Evolutionary conservation across 2,329 filamentous ascomycete genomes (phyloP), one percentile per base, ranked within the genome.

Genomic region (Cladorrhinum sp.): DNA sequence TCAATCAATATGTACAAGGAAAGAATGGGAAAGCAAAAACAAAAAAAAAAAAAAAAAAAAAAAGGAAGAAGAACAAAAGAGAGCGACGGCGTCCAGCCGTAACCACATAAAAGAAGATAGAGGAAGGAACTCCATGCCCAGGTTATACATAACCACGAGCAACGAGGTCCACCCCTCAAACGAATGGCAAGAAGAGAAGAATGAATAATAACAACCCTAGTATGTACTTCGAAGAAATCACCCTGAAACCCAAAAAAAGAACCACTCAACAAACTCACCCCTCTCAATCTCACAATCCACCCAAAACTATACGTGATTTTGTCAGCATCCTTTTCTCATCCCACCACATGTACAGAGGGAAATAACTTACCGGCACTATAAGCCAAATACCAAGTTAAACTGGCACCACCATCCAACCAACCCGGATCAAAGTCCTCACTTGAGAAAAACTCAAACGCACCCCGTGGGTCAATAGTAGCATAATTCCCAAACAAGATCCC

Each of bases 401-500:
- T 89, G 2, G 91, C 91, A 16, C 95, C 93, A 1, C 90, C 91
- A 75, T 97, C 91, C 50, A 95, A 75, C 83, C 85, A 91, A 48
- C 75, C 74, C 36, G 82, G 78, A 69, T 92, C 81, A 69, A 95
- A 93, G 16, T 81, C 77, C 0, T 77, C 72, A 63, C 84, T 78
- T 1, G 80, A 81, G 72, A 99, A 97, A 74, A 93, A 96, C 0
- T 81, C 72, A 79, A 85, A 97, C 22, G 90, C 85, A 6, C 82
- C 76, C 56, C 73, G 75, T 0, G 93, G 85, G 71, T 96, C 85
- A 45, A 92, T 79, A 7, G 93, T 85, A 0, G 91, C 92, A 49
- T 91, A 81, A 72, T 96, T 97, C 22, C 87, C 91, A 69, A 88
- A 91, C 36, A 98, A 74, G 18, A 98, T 85, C 0, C 93, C 91